Base-by-base conservation (phyloP, 2,329 filamentous ascomycete species). In the Nothomitra cinnamomea region DNA sequence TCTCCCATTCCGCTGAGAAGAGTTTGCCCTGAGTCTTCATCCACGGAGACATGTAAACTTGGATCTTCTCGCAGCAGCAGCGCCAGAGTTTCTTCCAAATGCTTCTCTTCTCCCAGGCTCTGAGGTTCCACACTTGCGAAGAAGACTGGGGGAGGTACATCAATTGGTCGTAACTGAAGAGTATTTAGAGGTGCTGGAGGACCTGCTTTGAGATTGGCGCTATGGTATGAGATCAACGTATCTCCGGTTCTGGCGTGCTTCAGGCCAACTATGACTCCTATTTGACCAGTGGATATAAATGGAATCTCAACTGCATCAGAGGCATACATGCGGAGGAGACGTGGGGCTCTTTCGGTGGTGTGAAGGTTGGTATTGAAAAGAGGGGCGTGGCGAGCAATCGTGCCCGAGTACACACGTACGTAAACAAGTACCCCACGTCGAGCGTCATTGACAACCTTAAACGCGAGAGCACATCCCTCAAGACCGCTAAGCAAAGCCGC, bases 1-100 rank as follows among this genome's bases (percentile, higher is more conserved):
- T 94, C 87, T 6, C 92, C 92, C 92, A 98, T 96, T 2, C 92
- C 92, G 53, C 89, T 89, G 0, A 98, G 75, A 32, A 94, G 83
- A 48, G 92, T 95, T 62, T 95, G 88, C 1, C 92, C 92, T 1
- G 87, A 89, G 65, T 95, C 92, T 57, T 90, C 80, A 61, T 96
- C 87, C 28, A 86, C 74, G 36, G 76, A 85, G 64, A 94, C 85
- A 54, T 92, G 80, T 21, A 98, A 72, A 65, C 88, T 95, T 0
- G 92, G 92, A 61, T 98, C 92, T 69, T 98, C 92, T 60, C 92
- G 76, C 0, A 94, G 78, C 3, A 95, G 76, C 50, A 92, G 78
- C 3, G 80, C 77, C 4, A 98, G 71, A 0, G 84, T 83, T 4
- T 83, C 79, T 54, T 86, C 79, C 4, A 98, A 78, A 55, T 83